Conservation (phyloP, 164 flowering plant genomes). For the Chimonanthus salicifolius region DNA sequence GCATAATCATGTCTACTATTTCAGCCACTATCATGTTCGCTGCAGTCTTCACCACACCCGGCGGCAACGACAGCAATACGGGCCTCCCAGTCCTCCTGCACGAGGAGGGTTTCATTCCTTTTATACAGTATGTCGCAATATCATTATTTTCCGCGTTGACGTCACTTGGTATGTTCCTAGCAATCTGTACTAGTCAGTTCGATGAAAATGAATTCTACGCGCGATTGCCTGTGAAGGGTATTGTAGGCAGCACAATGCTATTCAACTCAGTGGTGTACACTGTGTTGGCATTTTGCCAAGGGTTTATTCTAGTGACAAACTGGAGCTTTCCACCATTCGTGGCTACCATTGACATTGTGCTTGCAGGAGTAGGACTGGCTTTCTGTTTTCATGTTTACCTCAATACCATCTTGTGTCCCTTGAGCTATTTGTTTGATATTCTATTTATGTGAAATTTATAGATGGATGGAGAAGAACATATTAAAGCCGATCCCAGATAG, state of each 20-base stretch:
- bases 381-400: background rate
- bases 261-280: background rate
- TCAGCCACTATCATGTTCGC: conserved; percentile 7
- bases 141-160: too few relatives aligned
- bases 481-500: too few relatives aligned
- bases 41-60: conserved; percentile 5
- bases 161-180: too few relatives aligned
- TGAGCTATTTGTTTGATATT: too few relatives aligned
- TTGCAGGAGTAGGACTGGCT: background rate
- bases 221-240: background rate
- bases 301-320: background rate
- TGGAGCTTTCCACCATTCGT: background rate
- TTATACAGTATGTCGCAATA: background rate
- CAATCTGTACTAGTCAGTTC: background rate
- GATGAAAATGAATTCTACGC: background rate
- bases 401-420: too few relatives aligned
- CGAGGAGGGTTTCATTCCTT: too few relatives aligned
- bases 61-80: background rate
- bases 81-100: too few relatives aligned
- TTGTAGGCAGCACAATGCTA: background rate
- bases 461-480: too few relatives aligned
- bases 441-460: too few relatives aligned
- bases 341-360: background rate
- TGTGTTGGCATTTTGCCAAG: background rate
- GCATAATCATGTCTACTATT: background rate